Evolutionary conservation across 108 stramenopile species (phyloP), one percentile per base, ranked within the genome.

Genomic region (Nitzschia palea): DNA sequence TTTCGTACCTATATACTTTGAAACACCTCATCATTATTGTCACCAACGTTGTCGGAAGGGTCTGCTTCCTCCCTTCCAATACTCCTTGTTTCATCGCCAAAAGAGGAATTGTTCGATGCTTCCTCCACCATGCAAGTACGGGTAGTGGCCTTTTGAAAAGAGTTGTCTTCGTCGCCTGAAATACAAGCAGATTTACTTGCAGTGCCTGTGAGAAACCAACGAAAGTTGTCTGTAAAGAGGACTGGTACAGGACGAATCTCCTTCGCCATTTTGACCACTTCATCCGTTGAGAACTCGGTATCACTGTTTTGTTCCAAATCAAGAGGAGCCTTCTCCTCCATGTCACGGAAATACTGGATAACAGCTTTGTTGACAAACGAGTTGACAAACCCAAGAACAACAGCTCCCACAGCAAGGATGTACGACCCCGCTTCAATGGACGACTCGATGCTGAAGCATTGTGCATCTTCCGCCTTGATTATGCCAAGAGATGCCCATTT

Each of bases 361-460:
- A 61, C 65, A 4, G 84, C 84, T 47, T 76, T 78, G 12, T 8
- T 58, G n/a, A 85, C 65, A 53, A 81, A 78, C 1, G 73, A 51
- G 3, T 66, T 81, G 5, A 81, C 6, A 14, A 85, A 27, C 27
- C 70, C 80, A 3, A 85, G 56, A 28, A 76, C 22, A 18, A 85
- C 44, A 9, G 84, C 76, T 36, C 74, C 85, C 9, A 67, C 60
- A 5, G 75, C 77, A 33, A 93, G 67, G n/a, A 93, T 18, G 61
- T 67, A 89, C 1, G 81, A 73, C 25, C 83, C 91, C 26, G 17
- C 60, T 51, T 86, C 78, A 22, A 89, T 82, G 30, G 55, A 51
- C 0, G 88, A 82, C 44, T 86, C 43, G 9, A 89, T 74, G 33
- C 80, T 70, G 58, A 89, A 93, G 56, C 88, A 89, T 55, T 89